These are phyloP conservation scores for Melanopsichium pennsylvanicum DNA, from an alignment of 1,284 basidiomycete species.

Conservation along the genomic window DNA sequence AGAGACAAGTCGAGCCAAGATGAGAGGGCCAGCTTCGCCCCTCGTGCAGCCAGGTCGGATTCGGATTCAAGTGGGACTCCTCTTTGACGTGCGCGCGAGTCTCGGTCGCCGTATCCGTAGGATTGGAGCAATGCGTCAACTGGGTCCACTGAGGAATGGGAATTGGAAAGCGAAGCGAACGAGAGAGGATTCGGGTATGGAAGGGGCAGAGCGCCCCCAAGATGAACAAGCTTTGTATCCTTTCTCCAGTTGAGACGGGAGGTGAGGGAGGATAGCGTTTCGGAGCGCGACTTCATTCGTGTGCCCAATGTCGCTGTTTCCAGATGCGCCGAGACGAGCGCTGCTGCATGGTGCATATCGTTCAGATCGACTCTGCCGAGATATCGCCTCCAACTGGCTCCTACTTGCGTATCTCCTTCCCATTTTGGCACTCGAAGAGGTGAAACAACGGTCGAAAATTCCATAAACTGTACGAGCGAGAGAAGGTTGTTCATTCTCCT, in stretches of 20 bases:
- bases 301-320: constrained; percentile 59
- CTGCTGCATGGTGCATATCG: constrained; percentile 49
- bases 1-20: constrained; percentile 41
- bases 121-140: constrained; percentile 56
- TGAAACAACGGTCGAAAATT: constrained; percentile 39
- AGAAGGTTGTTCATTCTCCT: constrained; percentile 55
- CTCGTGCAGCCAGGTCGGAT: constrained; percentile 19
- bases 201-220: constrained; percentile 57
- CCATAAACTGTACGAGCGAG: constrained; percentile 30
- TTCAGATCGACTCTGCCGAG: constrained; percentile 22
- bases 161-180: background rate
- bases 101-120: constrained; percentile 38
- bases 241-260: constrained; percentile 58
- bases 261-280: constrained; percentile 43
- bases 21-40: constrained; percentile 12
- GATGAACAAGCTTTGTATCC: constrained; percentile 56
- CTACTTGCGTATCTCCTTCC: constrained; percentile 11
- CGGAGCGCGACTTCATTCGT: constrained; percentile 37
- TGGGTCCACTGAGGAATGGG: constrained; percentile 21
- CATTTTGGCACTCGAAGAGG: constrained; percentile 35
- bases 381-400: constrained; percentile 15
- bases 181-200: constrained; percentile 42
- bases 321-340: constrained; percentile 52
- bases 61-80: constrained; percentile 29
- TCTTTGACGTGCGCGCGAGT: constrained; percentile 19